phyloP scores from a whole-genome alignment of 768 basidiomycete species.

The Lactarius hengduanensis region DNA sequence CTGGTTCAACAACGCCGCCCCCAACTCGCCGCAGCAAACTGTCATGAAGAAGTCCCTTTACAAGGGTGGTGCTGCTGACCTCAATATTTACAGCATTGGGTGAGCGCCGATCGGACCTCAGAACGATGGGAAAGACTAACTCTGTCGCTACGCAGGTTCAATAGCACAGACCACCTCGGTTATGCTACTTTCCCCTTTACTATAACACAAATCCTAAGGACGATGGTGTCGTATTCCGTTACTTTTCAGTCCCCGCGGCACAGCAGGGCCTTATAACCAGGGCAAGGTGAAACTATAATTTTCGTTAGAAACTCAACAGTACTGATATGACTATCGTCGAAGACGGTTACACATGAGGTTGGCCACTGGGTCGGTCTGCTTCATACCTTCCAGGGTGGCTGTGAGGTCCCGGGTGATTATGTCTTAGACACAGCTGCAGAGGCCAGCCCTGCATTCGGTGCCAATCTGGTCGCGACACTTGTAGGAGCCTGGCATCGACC shows the following conservation, averaged over 20 bases:
- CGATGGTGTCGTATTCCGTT: conserved; percentile 47
- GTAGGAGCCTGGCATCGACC: conserved; percentile 37
- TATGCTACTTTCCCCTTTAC: conserved; percentile 53
- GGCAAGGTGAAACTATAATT: conserved; percentile 19
- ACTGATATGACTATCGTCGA: not conserved
- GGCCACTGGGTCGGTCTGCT: conserved; percentile 63
- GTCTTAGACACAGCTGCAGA: conserved; percentile 55
- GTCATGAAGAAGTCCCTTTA: conserved; percentile 50
- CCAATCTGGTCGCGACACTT: conserved; percentile 35
- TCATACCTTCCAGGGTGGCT: conserved; percentile 60
- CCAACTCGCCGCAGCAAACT: conserved; percentile 38
- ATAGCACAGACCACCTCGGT: conserved; percentile 46
- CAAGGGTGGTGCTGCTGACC: conserved; percentile 39
- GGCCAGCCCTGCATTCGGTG: conserved; percentile 41
- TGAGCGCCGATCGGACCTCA: conserved; percentile 30
- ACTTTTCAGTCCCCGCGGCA: conserved; percentile 41
- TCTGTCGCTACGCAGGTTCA: conserved; percentile 35
- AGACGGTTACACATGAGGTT: conserved; percentile 55
- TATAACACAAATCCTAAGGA: conserved; percentile 40
- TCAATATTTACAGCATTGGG: conserved; percentile 56
- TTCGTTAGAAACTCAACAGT: not conserved
- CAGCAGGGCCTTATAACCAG: conserved; percentile 40
- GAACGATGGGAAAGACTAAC: not conserved
- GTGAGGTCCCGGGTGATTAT: conserved; percentile 41
- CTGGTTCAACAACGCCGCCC: conserved; percentile 50